A percentile compares a stretch with the other conserved stretches of the same genome.
Evolutionary conservation across 73 alveolate species (phyloP).

Genomic region (Tetrahymena malaccensis): DNA sequence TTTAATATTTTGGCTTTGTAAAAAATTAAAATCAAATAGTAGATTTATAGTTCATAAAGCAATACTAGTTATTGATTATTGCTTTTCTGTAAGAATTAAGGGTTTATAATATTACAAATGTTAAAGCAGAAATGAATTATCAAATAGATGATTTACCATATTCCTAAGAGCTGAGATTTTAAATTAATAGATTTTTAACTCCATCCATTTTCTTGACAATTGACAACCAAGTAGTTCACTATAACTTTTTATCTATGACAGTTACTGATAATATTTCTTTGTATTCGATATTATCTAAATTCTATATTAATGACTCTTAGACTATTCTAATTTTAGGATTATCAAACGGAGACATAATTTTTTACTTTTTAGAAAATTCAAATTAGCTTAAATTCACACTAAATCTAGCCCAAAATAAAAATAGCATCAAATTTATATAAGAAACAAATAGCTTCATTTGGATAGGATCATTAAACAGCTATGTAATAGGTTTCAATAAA

Average conservation of each 20-base stretch:
- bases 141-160: not conserved
- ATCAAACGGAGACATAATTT: not conserved
- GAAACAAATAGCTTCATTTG: not conserved
- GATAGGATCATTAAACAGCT: not conserved
- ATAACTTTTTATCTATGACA: not conserved
- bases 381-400: not conserved
- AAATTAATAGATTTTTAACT: not conserved
- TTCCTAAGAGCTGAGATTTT: not conserved
- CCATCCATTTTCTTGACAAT: not conserved
- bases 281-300: not conserved
- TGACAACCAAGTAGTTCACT: not conserved
- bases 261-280: no score
- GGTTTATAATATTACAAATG: not conserved
- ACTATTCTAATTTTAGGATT: not conserved
- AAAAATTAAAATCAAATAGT: not conserved
- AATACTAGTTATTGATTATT: no score
- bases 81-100: not conserved
- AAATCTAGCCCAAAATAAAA: no score
- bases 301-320: not conserved
- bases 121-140: no score
- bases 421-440: no score
- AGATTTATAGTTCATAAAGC: not conserved
- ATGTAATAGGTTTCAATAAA: not conserved
- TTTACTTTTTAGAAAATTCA: not conserved
- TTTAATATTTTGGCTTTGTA: not conserved